These are phyloP conservation scores for Hypholoma fasciculare DNA, from an alignment of 768 basidiomycete genomes.

Conservation along the genomic window DNA sequence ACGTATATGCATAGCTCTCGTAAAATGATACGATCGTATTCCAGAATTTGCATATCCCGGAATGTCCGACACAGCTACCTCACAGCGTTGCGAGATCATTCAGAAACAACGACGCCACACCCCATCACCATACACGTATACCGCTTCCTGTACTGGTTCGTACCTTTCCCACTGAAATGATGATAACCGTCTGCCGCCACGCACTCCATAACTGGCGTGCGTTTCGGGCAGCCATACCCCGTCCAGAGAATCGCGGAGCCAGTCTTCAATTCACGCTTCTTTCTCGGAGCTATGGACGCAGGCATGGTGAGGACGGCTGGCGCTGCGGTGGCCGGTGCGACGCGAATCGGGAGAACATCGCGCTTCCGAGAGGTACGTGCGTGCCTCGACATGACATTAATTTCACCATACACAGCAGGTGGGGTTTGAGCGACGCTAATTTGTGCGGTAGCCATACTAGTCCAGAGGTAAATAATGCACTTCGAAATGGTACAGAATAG, in stretches of 20 bases:
- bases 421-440: not conserved
- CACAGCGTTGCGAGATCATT: not conserved
- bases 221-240: constrained; percentile 6
- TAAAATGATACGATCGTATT: too few species aligned
- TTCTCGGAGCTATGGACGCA: not conserved
- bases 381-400: not conserved
- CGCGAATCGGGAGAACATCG: not conserved
- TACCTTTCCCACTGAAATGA: constrained; percentile 11
- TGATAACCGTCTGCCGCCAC: constrained; percentile 7
- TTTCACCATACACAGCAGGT: not conserved
- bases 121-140: constrained; percentile 6
- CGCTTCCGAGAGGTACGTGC: too few species aligned
- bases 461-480: not conserved
- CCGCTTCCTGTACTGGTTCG: constrained; percentile 9
- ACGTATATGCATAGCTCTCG: too few species aligned
- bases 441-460: not conserved
- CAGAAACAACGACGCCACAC: constrained; percentile 8
- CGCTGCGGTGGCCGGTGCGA: not conserved
- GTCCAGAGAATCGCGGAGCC: constrained; percentile 6
- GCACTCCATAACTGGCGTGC: constrained; percentile 10
- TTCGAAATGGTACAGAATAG: not conserved
- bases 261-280: not conserved
- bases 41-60: too few species aligned
- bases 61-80: too few species aligned
- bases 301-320: not conserved